phyloP scores from a whole-genome alignment of 176 grass and related monocot genomes.

The Areca catechu region DNA sequence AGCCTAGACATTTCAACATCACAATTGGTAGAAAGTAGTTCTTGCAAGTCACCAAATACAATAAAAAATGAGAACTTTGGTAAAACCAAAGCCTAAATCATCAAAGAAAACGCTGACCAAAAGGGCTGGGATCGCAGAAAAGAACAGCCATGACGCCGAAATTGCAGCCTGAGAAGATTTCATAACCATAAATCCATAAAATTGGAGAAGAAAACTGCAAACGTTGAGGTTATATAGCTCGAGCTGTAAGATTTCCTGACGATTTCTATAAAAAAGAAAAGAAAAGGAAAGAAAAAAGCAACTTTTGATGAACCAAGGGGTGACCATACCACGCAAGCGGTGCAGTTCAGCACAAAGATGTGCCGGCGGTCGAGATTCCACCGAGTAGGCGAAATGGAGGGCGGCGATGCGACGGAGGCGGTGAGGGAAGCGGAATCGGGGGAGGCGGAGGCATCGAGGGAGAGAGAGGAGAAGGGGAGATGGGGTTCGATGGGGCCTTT shows the following conservation, averaged over 20 bases:
- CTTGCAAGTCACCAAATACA: neutral
- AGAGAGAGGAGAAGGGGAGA: neutral
- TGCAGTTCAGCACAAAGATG: conserved; percentile 31
- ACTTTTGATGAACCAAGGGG: neutral
- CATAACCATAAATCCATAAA: neutral
- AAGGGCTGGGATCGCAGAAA: conserved; percentile 48
- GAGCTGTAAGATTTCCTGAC: neutral
- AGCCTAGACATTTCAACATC: conserved; percentile 16
- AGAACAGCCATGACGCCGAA: conserved; percentile 37
- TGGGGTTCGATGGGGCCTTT: conserved; percentile 10
- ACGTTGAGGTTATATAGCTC: neutral
- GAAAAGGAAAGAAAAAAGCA: neutral
- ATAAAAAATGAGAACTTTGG: neutral
- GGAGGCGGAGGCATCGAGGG: neutral
- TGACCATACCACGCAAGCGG: conserved; percentile 44
- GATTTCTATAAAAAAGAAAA: no score
- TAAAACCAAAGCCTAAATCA: neutral
- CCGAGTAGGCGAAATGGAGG: neutral
- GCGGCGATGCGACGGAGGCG: conserved; percentile 12
- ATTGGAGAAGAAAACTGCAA: neutral
- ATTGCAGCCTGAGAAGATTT: conserved; percentile 39
- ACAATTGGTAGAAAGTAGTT: neutral
- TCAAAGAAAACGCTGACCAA: conserved; percentile 26
- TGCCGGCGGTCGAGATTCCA: conserved; percentile 25
- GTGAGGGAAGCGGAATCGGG: conserved; percentile 3